Percentiles rank a stretch among this genome's conserved stretches.
These are phyloP conservation scores for Noccaea bulbosa DNA, from an alignment of 345 rosid genomes.

Conservation along the genomic window DNA sequence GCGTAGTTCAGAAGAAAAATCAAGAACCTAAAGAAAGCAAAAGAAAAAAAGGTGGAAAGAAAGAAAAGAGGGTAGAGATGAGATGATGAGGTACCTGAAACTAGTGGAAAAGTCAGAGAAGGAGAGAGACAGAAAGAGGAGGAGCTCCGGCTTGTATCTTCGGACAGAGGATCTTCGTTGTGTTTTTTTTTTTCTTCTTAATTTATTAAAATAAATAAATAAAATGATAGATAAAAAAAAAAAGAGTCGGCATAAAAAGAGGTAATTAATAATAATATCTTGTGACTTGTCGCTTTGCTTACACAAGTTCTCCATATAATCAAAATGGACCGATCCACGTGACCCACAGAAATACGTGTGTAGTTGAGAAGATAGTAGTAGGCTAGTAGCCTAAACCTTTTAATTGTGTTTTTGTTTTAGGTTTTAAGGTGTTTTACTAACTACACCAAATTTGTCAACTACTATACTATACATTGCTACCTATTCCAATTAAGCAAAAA, in stretches of 20 bases:
- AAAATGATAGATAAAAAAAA: neutral
- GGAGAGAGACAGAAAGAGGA: conserved; percentile 1
- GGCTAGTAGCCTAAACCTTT: neutral
- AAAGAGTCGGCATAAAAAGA: conserved; percentile 12
- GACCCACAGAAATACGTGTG: neutral
- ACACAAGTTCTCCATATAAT: neutral
- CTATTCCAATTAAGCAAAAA: too few relatives aligned
- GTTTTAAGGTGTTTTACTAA: too few relatives aligned
- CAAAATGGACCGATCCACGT: conserved; percentile 18
- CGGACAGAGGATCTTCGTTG: neutral
- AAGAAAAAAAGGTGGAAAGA: neutral
- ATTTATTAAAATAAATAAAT: neutral
- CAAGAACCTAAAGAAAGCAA: neutral
- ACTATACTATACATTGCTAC: too few relatives aligned
- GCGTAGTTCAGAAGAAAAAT: neutral
- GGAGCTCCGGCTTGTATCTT: neutral
- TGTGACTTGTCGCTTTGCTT: conserved; percentile 8
- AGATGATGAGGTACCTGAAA: conserved; percentile 33
- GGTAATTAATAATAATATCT: neutral
- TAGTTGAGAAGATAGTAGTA: neutral
- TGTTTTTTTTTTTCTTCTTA: neutral
- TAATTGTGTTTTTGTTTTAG: too few relatives aligned
- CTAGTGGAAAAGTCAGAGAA: conserved; percentile 21
- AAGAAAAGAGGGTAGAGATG: conserved; percentile 7
- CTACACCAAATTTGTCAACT: too few relatives aligned